Evolutionary conservation across 495 filamentous ascomycete genomes (phyloP), one percentile per base, ranked within the genome.

Genomic region (Neurospora sp.): DNA sequence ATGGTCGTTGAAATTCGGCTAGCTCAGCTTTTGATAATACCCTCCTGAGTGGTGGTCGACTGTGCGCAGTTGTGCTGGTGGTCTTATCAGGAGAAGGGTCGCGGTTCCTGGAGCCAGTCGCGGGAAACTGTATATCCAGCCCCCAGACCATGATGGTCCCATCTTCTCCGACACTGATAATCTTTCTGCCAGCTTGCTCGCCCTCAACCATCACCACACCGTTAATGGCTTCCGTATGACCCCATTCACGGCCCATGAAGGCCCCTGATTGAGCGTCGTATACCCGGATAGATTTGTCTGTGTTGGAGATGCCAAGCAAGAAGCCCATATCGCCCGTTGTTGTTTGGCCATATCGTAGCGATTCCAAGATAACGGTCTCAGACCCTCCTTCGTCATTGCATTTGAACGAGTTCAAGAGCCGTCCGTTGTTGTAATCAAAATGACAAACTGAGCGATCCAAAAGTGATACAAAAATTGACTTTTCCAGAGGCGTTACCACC

Each of bases 221-320:
- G 53, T 93, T 96, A 53, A 98, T 90, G 53, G 93, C 91, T 77
- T 97, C 94, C 0, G 93, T 96, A 78, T 99, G 96, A 16, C 96
- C 96, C 86, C 93, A 97, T 80, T 97, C 96, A 44, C 92, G 90
- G 37, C 92, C 90, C 70, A 98, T 82, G 74, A 99, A 89, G 35
- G 83, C 79, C 16, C 94, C 95, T 47, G 87, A 86, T 65, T 91
- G 89, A 18, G 89, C 83, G 74, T 96, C 92, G 78, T 99, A 98
- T 4, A 98, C 82, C 27, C 96, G 86, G 72, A 99, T 90, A 8
- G 96, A 98, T 78, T 97, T 98, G 79, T 99, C 96, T 4, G 92
- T 96, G 74, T 92, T 93, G 8, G 96, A 97, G 35, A 96, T 85
- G 22, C 92, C 96, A 37, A 94, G 82, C 71, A 99, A 85, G 65